phyloP scores from a whole-genome alignment of 768 basidiomycete genomes.

The Kwoniella shandongensis region DNA sequence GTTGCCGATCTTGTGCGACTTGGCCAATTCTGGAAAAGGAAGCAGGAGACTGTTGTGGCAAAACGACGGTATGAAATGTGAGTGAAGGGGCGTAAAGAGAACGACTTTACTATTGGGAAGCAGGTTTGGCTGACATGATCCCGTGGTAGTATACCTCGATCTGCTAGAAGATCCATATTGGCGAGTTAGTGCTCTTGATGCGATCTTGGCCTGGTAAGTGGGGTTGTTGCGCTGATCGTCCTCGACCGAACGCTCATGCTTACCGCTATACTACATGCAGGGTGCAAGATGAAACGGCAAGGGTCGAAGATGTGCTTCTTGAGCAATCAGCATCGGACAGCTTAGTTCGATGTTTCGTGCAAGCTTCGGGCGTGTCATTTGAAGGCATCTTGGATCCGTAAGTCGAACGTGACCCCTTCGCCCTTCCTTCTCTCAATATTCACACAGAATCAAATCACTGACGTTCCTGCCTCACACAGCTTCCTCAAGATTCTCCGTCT shows the following conservation, averaged over 20 bases:
- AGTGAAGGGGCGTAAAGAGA: slow-evolving; percentile 7
- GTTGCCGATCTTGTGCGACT: slow-evolving; percentile 91
- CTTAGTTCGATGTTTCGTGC: slow-evolving; percentile 71
- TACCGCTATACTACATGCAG: slow-evolving; percentile 53
- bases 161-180: slow-evolving; percentile 53
- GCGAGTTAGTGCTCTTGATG: slow-evolving; percentile 62
- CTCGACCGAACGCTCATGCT: neutral
- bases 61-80: slow-evolving; percentile 71
- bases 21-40: slow-evolving; percentile 91
- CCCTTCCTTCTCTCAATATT: neutral
- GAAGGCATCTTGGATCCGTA: slow-evolving; percentile 52
- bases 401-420: slow-evolving; percentile 17
- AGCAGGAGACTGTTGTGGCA: slow-evolving; percentile 89
- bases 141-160: slow-evolving; percentile 48
- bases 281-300: slow-evolving; percentile 91
- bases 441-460: too few relatives aligned
- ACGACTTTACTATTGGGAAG: neutral
- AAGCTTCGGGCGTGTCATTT: slow-evolving; percentile 45
- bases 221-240: too few relatives aligned
- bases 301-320: slow-evolving; percentile 84
- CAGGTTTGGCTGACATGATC: neutral
- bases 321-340: slow-evolving; percentile 83
- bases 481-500: slow-evolving; percentile 84
- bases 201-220: slow-evolving; percentile 80
- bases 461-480: slow-evolving; percentile 16